These are phyloP conservation scores for Fusarium zealandicum DNA, from an alignment of 2,329 filamentous ascomycete genomes.

Conservation along the genomic window DNA sequence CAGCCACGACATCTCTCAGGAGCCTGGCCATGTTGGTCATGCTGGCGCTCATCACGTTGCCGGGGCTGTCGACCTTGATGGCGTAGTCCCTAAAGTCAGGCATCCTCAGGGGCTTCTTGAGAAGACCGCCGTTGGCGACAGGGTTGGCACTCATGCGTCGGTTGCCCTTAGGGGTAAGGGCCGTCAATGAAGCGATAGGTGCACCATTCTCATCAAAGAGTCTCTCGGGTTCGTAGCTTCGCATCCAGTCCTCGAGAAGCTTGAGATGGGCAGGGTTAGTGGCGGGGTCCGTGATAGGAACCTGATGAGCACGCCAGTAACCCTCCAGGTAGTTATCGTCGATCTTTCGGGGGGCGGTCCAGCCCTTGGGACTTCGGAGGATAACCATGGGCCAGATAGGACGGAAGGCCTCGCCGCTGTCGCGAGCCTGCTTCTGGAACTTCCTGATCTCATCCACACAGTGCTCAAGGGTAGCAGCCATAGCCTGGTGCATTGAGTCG, in stretches of 20 bases:
- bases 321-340: conserved; percentile 75
- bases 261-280: conserved; percentile 71
- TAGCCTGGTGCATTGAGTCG: conserved; percentile 80
- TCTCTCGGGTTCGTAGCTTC: conserved; percentile 75
- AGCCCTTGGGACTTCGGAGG: conserved; percentile 79
- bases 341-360: conserved; percentile 77
- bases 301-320: conserved; percentile 82
- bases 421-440: conserved; percentile 75
- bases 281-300: conserved; percentile 75
- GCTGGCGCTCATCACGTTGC: conserved; percentile 62
- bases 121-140: conserved; percentile 73
- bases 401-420: conserved; percentile 72
- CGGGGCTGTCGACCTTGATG: conserved; percentile 67
- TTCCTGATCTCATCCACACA: conserved; percentile 73
- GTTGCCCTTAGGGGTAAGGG: conserved; percentile 69
- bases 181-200: conserved; percentile 67
- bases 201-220: conserved; percentile 71
- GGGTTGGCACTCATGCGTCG: conserved; percentile 81
- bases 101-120: conserved; percentile 72
- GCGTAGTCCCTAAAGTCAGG: conserved; percentile 75
- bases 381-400: conserved; percentile 82
- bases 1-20: conserved; percentile 70
- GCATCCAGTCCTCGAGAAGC: conserved; percentile 78
- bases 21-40: conserved; percentile 75
- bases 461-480: conserved; percentile 78